Conservation (phyloP, 148 eudicot species). For the Cornus controversa region DNA sequence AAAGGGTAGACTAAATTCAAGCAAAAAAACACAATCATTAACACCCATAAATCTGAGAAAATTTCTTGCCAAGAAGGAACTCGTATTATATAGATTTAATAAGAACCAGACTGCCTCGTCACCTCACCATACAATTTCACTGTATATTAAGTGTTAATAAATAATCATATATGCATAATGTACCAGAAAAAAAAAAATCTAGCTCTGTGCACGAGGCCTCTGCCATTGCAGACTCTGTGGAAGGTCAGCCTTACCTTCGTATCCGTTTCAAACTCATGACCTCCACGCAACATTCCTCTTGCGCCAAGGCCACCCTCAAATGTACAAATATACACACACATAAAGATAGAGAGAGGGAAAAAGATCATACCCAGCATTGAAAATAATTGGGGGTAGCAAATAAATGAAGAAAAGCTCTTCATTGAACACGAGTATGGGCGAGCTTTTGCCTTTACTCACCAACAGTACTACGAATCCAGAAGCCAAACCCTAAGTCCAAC, state of each 20-base stretch:
- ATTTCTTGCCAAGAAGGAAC: too few relatives aligned
- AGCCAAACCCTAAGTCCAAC: constrained; percentile 47
- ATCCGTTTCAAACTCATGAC: not conserved
- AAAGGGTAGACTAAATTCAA: not conserved
- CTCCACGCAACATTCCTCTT: not conserved
- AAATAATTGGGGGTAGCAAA: constrained; percentile 91
- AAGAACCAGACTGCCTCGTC: not conserved
- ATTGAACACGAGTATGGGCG: constrained; percentile 68
- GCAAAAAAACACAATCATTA: not conserved
- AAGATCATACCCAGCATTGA: constrained; percentile 86
- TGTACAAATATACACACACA: not conserved
- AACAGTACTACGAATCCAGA: constrained; percentile 68
- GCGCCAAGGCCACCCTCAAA: not conserved
- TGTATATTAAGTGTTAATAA: not conserved
- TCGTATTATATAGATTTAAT: not conserved
- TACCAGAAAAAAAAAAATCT: too few relatives aligned
- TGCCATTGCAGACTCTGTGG: not conserved
- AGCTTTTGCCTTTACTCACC: constrained; percentile 60
- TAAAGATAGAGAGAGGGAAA: not conserved
- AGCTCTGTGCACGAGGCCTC: too few relatives aligned
- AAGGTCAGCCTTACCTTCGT: not conserved
- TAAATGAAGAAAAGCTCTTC: constrained; percentile 97
- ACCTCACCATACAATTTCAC: not conserved
- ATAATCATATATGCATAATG: not conserved
- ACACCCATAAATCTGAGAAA: not conserved